Conservation (phyloP, 208 protist species). For the Trichomonas vaginalis region DNA sequence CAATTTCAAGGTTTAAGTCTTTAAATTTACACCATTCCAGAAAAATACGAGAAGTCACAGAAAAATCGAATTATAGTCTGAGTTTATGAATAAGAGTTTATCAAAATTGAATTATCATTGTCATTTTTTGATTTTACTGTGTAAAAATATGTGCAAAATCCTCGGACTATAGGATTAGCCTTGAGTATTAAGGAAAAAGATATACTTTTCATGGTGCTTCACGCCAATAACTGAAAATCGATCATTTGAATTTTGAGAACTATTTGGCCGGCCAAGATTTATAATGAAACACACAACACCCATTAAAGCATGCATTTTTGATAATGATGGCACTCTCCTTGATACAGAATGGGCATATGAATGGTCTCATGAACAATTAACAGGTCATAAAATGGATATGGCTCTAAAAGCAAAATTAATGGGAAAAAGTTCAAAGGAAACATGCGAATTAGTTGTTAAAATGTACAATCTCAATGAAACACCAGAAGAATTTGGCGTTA, state of each 20-base stretch:
- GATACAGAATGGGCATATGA: neutral
- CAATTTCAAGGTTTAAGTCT: no score
- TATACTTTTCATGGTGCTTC: no score
- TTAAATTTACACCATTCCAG: no score
- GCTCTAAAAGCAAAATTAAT: neutral
- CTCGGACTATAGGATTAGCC: no score
- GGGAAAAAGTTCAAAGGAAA: neutral
- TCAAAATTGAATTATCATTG: no score
- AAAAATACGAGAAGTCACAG: no score
- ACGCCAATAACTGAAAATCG: no score
- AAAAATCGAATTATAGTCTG: no score
- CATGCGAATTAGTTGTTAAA: neutral
- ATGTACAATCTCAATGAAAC: neutral
- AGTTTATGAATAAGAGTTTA: no score
- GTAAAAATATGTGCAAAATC: no score
- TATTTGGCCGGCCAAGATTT: neutral
- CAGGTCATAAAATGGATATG: neutral
- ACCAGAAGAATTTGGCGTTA: neutral
- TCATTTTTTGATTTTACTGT: no score
- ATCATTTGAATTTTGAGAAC: neutral
- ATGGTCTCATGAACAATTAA: neutral
- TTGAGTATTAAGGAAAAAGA: no score
- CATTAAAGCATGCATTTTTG: slow-evolving; percentile 10
- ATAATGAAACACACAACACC: neutral
- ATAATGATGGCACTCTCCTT: neutral